Evolutionary conservation across 139 green algal genomes (phyloP).

Genomic region (Chlamydomonas schloesseri): DNA sequence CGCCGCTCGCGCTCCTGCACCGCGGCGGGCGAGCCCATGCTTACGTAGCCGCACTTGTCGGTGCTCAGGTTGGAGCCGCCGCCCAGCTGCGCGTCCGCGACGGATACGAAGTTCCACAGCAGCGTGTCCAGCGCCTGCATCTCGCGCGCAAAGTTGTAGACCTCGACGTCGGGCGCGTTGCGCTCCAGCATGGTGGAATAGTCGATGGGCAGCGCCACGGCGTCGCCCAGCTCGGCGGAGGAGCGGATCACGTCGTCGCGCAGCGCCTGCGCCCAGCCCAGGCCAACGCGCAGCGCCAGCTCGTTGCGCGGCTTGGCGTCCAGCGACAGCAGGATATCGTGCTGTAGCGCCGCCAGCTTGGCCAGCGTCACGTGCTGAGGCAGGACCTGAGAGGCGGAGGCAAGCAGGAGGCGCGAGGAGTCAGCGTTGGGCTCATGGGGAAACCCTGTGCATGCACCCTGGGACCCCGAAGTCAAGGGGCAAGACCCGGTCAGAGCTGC

Average conservation of each 20-base stretch:
- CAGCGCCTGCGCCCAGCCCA: slow-evolving; percentile 43
- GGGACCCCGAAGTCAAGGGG: too few relatives aligned
- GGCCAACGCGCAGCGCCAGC: slow-evolving; percentile 39
- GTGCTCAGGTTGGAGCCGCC: background rate
- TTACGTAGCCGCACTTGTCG: slow-evolving; percentile 23
- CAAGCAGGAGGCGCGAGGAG: too few relatives aligned
- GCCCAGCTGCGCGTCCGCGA: background rate
- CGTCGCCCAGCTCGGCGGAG: slow-evolving; percentile 17
- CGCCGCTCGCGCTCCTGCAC: background rate
- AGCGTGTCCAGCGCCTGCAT: slow-evolving; percentile 25
- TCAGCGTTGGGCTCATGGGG: too few relatives aligned
- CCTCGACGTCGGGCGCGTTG: slow-evolving; percentile 19
- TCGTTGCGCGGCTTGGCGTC: slow-evolving; percentile 48
- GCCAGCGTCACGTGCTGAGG: background rate
- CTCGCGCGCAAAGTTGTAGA: slow-evolving; percentile 29
- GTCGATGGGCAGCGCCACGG: slow-evolving; percentile 23
- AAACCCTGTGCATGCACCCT: too few relatives aligned
- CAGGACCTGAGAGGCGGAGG: too few relatives aligned
- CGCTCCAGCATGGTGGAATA: slow-evolving; percentile 18
- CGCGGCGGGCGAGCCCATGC: slow-evolving; percentile 1
- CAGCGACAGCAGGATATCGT: slow-evolving; percentile 56
- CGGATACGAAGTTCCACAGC: slow-evolving; percentile 24
- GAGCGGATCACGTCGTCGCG: slow-evolving; percentile 43
- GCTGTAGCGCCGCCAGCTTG: slow-evolving; percentile 46
- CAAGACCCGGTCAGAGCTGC: too few relatives aligned